Evolutionary conservation across 2,329 filamentous ascomycete genomes (phyloP).

Genomic region (Colletotrichum sp.): DNA sequence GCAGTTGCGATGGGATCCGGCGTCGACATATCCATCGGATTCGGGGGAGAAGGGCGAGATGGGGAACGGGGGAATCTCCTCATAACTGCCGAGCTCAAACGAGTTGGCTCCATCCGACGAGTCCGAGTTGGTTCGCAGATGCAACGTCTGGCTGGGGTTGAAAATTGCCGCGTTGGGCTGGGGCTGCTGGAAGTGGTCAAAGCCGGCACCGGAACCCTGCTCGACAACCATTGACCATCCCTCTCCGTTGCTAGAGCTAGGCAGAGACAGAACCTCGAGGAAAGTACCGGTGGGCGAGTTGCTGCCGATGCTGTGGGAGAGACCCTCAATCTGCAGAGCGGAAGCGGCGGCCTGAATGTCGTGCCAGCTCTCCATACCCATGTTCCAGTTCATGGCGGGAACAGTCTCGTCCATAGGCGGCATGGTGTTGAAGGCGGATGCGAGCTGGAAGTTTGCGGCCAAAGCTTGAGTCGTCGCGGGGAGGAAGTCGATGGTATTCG

Average conservation of each 20-base stretch:
- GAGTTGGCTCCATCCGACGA: constrained; percentile 76
- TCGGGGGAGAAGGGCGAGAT: constrained; percentile 83
- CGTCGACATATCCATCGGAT: constrained; percentile 76
- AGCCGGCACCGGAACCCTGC: constrained; percentile 43
- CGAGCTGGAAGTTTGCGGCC: constrained; percentile 65
- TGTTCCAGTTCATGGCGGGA: constrained; percentile 65
- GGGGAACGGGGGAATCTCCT: constrained; percentile 74
- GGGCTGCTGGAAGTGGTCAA: constrained; percentile 67
- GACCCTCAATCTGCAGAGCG: constrained; percentile 56
- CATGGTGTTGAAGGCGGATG: constrained; percentile 65
- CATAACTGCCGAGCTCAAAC: constrained; percentile 77
- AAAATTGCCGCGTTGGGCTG: constrained; percentile 73
- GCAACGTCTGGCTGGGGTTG: constrained; percentile 89
- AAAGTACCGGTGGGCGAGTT: constrained; percentile 60
- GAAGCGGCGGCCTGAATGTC: constrained; percentile 71
- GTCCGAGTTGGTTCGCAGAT: constrained; percentile 85
- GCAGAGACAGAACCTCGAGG: constrained; percentile 83
- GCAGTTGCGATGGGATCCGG: constrained; percentile 64
- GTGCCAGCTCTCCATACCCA: constrained; percentile 76
- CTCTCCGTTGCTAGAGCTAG: constrained; percentile 77
- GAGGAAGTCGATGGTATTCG: constrained; percentile 64
- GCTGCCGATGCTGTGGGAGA: constrained; percentile 48
- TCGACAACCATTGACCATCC: constrained; percentile 77
- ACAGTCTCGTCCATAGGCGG: constrained; percentile 59
- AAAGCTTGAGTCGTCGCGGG: constrained; percentile 67